Evolutionary conservation across 73 alveolate genomes (phyloP).

Genomic region (Blepharisma japonicum): DNA sequence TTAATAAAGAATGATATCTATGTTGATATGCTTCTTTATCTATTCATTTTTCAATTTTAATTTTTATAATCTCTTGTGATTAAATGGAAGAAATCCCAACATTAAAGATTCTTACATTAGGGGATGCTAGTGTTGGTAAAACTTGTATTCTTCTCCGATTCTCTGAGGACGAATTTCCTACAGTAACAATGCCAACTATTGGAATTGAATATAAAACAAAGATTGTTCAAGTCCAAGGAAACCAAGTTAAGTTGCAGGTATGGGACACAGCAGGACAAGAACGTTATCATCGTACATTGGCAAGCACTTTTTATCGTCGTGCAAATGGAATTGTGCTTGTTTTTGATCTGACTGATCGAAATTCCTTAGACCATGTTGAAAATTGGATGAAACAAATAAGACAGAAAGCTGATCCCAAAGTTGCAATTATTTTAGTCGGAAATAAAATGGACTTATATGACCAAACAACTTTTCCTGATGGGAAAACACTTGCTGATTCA

Average conservation of each 20-base stretch:
- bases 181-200: background rate
- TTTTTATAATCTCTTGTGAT: no score
- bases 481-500: background rate
- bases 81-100: conserved; percentile 2
- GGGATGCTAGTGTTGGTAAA: conserved; percentile 77
- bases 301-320: conserved; percentile 18
- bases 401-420: conserved; percentile 4
- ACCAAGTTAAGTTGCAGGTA: background rate
- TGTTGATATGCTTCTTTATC: no score
- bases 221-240: background rate
- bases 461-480: conserved; percentile 1
- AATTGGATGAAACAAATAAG: conserved; percentile 28
- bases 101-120: conserved; percentile 61
- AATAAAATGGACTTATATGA: conserved; percentile 20
- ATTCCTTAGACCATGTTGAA: background rate
- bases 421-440: background rate
- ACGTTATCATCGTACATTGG: conserved; percentile 22
- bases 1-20: no score
- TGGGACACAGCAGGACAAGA: conserved; percentile 32
- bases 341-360: background rate
- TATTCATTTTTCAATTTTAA: no score
- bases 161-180: conserved; percentile 31
- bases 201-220: background rate
- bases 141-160: conserved; percentile 63
- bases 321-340: background rate